Conservation (phyloP, 2,329 filamentous ascomycete species). For the Rasamsonia emersonii region DNA sequence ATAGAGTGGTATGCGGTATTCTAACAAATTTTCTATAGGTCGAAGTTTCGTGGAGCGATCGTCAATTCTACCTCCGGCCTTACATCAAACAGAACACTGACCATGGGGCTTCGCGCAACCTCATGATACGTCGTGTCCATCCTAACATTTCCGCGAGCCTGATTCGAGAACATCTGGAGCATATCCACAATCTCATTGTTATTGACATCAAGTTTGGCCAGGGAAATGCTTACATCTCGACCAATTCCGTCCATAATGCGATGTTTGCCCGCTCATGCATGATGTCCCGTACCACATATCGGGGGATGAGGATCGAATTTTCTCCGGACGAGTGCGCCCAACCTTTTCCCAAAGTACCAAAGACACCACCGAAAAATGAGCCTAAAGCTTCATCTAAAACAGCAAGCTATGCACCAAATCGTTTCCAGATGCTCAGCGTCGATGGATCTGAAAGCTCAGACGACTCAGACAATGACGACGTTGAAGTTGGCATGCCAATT, state of each 20-base stretch:
- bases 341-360: slow-evolving; percentile 39
- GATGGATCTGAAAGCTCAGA: slow-evolving; percentile 37
- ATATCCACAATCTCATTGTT: slow-evolving; percentile 71
- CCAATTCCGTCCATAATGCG: slow-evolving; percentile 69
- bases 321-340: slow-evolving; percentile 63
- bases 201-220: slow-evolving; percentile 54
- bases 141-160: slow-evolving; percentile 52
- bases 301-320: slow-evolving; percentile 61
- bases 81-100: slow-evolving; percentile 58
- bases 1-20: background rate
- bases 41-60: slow-evolving; percentile 59
- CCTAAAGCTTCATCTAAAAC: slow-evolving; percentile 24
- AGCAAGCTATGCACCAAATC: slow-evolving; percentile 43
- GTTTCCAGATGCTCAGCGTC: slow-evolving; percentile 52
- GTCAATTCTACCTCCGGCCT: slow-evolving; percentile 57
- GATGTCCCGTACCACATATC: slow-evolving; percentile 60
- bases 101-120: slow-evolving; percentile 62
- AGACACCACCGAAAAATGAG: slow-evolving; percentile 19
- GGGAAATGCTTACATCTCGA: slow-evolving; percentile 58
- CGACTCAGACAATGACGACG: slow-evolving; percentile 17
- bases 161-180: slow-evolving; percentile 66
- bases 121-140: slow-evolving; percentile 56
- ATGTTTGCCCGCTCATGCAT: slow-evolving; percentile 71
- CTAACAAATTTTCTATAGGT: slow-evolving; percentile 41
- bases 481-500: no score